Base-by-base conservation (phyloP, 1,139 yeast genomes). In the Maudiozyma humilis region DNA sequence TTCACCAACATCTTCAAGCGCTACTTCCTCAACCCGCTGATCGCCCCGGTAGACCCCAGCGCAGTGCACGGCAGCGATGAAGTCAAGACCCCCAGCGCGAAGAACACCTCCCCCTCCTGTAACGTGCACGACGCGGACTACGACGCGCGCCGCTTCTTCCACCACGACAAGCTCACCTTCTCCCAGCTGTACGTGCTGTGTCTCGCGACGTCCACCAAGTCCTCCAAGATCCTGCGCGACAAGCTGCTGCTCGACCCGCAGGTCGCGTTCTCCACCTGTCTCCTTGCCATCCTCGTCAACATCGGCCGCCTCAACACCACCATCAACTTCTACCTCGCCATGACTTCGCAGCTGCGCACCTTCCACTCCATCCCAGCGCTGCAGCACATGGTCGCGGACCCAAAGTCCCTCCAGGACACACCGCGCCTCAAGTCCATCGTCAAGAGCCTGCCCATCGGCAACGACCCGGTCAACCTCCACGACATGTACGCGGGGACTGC, bases 231-330 rank as follows among this genome's bases (percentile, higher is more conserved):
- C 3, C 71, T 91, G 45, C 77, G 85, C 48, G 96, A 88, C 54
- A 75, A 94, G 51, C 66, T 91, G 38, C 65, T 82, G 41, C 67
- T 70, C 46, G 87, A 83, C 50, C 73, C 72, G 47, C 76, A 76
- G 38, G 72, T 76, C 65, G 85, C 86, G 2, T 70, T 77, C 41
- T 78, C 87, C 14, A 87, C 87, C 41, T 85, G 88, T 43, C 79
- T 86, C 72, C 82, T 87, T 27, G 86, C 95, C 52, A 66, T 91
- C 37, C 70, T 91, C 50, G 97, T 91, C 23, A 91, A 91, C 60
- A 79, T 88, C 38, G 97, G 97, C 3, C 71, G 97, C 51, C 80
- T 91, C 79, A 91, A 91, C 66, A 91, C 98, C 2, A 91, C 97
- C 4, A 81, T 91, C 43, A 89, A 89, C 64, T 91, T 89, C 60